Base-by-base conservation (phyloP, 306 rosid genomes). In the Luffa acutangula region DNA sequence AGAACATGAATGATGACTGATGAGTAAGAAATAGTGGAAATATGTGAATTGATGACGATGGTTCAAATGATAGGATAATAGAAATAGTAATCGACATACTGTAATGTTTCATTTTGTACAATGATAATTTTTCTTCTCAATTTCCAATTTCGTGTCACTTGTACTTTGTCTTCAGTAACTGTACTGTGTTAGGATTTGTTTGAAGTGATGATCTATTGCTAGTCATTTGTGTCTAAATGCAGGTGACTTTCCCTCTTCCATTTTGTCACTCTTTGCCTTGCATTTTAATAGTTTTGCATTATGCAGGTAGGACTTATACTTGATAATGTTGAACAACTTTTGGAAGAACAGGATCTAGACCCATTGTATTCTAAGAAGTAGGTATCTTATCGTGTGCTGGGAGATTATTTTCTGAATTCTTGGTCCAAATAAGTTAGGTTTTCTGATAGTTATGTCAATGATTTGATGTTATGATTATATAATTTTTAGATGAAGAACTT, bases 271-370 rank as follows among this genome's bases (percentile, higher is more conserved):
- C 21, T 48, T 65, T 18, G 74, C 78, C 45, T 69, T 80, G 48
- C 81, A 75, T 49, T 9, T 63, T 45, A 82, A 54, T 54, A 31
- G 81, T 78, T 62, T 75, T 76, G 63, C 75, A 80, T 25, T 80
- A 42, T 82, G 86, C 85, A 94, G 98, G 91, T 85, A n/a, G 93
- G 90, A 88, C 79, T 82, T 25, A 80, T 86, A 75, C 93, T 94
- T 80, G 96, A 94, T 83, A 84, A 89, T 33, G 85, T 94, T 67
- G 96, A 94, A 84, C 91, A 88, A 84, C 81, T 90, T 54, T 87
- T 94, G 79, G 94, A 90, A 87, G 92, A 90, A 86, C 96, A 89
- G 84, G 88, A 81, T 74, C 80, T 92, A 79, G 92, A 94, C 81
- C 86, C 85, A 76, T 74, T 94, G 81, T 85, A 67, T 83, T 77